phyloP scores from a whole-genome alignment of 1,284 basidiomycete species.

The Psilocybe mexicana region DNA sequence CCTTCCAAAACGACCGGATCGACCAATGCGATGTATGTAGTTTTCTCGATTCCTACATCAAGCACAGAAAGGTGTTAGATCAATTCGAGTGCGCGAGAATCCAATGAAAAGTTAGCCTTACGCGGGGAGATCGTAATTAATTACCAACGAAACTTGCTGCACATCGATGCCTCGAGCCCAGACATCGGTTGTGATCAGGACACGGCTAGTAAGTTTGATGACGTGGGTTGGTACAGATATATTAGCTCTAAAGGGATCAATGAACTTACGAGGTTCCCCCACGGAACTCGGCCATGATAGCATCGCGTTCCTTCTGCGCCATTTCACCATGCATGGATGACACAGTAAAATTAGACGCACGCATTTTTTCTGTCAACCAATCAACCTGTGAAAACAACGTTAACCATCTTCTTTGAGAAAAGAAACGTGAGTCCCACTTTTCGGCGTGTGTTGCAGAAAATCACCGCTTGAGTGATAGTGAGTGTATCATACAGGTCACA shows the following conservation, averaged over 20 bases:
- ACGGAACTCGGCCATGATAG: conserved; percentile 99
- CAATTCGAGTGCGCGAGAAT: neutral
- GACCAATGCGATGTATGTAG: conserved; percentile 97
- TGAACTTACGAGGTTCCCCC: conserved; percentile 82
- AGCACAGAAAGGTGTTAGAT: conserved; percentile 17
- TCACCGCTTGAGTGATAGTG: conserved; percentile 99
- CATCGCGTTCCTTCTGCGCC: conserved; percentile 98
- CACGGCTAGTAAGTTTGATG: conserved; percentile 57
- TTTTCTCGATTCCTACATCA: conserved; percentile 87
- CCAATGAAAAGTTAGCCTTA: conserved; percentile 38
- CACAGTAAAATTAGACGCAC: conserved; percentile 94
- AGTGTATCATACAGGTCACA: conserved; percentile 98
- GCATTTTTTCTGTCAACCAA: conserved; percentile 99
- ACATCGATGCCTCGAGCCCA: conserved; percentile 99
- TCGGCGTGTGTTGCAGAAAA: conserved; percentile 98
- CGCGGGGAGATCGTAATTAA: conserved; percentile 97
- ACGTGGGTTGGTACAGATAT: conserved; percentile 1
- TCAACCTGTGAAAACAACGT: conserved; percentile 67
- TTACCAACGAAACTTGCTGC: conserved; percentile 96
- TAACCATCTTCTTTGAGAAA: conserved; percentile 8
- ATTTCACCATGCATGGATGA: conserved; percentile 99
- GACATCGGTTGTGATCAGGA: conserved; percentile 96
- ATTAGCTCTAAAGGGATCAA: neutral
- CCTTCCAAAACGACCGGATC: conserved; percentile 92
- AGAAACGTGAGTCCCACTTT: conserved; percentile 60